phyloP scores from a whole-genome alignment of 306 rosid species.

The Trifolium subterraneum region DNA sequence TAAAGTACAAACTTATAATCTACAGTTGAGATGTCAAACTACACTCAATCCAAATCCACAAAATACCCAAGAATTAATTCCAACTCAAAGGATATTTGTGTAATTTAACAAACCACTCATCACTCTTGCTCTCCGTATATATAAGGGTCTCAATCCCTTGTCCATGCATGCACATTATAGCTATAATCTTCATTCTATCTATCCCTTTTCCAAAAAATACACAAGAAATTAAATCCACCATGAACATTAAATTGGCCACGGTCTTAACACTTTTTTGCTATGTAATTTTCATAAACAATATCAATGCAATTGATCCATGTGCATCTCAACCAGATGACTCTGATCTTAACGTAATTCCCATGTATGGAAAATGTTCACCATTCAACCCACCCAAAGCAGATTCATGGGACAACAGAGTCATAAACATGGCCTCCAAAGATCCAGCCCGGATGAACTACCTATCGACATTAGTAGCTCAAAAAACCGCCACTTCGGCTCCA shows the following conservation, averaged over 20 bases:
- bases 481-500: constrained; percentile 57
- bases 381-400: constrained; percentile 64
- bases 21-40: too few species aligned
- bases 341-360: constrained; percentile 71
- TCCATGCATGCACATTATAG: constrained; percentile 43
- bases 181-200: neutral
- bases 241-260: constrained; percentile 50
- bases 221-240: constrained; percentile 25
- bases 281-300: constrained; percentile 27
- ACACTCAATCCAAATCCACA: too few species aligned
- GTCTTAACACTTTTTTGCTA: constrained; percentile 44
- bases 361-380: constrained; percentile 89
- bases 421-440: constrained; percentile 84
- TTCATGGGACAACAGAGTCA: constrained; percentile 61
- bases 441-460: constrained; percentile 64
- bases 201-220: neutral
- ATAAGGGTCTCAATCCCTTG: neutral
- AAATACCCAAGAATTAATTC: too few species aligned
- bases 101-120: constrained; percentile 30
- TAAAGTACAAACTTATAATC: too few species aligned
- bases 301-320: constrained; percentile 61
- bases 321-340: constrained; percentile 51
- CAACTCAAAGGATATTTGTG: constrained; percentile 33
- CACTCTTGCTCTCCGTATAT: neutral
- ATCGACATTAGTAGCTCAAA: constrained; percentile 58